phyloP scores from a whole-genome alignment of 768 basidiomycete genomes.

The Lentinula sp. region DNA sequence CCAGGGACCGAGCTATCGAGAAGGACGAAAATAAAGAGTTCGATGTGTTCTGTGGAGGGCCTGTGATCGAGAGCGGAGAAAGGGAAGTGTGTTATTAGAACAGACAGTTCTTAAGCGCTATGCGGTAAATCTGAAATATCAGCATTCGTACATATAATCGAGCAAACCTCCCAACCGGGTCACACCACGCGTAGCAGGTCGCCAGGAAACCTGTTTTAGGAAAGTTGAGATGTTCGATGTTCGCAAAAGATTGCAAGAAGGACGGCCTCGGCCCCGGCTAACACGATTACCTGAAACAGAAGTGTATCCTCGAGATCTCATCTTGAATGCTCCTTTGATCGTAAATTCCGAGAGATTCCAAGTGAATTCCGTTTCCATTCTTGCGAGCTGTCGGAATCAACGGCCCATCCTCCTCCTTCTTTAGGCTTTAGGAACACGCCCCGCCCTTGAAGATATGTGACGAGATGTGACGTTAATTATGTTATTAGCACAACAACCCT shows the following conservation, averaged over 20 bases:
- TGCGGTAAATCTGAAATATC: not conserved
- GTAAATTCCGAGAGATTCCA: conserved; percentile 13
- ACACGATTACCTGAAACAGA: conserved; percentile 21
- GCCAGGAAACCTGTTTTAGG: conserved; percentile 30
- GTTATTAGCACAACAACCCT: not conserved
- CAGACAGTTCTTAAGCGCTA: conserved; percentile 2
- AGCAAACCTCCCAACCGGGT: conserved; percentile 27
- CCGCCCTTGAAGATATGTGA: not conserved
- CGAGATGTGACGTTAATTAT: not conserved
- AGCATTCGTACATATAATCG: conserved; percentile 6
- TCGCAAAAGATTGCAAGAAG: conserved; percentile 34
- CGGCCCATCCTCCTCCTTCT: conserved; percentile 5
- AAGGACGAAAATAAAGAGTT: not conserved
- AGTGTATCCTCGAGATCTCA: conserved; percentile 29
- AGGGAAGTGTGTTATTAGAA: not conserved
- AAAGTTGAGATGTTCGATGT: conserved; percentile 16
- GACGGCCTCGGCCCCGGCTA: conserved; percentile 17
- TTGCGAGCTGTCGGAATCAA: conserved; percentile 7
- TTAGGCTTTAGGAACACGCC: not conserved
- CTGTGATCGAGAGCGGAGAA: not conserved
- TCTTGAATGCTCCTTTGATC: conserved; percentile 22
- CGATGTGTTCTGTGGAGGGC: not conserved
- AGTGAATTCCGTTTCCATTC: conserved; percentile 13
- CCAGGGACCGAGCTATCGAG: not conserved
- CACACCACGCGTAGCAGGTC: conserved; percentile 40